These are phyloP conservation scores for Leishmania major DNA, from an alignment of 208 protist genomes.

Conservation along the genomic window DNA sequence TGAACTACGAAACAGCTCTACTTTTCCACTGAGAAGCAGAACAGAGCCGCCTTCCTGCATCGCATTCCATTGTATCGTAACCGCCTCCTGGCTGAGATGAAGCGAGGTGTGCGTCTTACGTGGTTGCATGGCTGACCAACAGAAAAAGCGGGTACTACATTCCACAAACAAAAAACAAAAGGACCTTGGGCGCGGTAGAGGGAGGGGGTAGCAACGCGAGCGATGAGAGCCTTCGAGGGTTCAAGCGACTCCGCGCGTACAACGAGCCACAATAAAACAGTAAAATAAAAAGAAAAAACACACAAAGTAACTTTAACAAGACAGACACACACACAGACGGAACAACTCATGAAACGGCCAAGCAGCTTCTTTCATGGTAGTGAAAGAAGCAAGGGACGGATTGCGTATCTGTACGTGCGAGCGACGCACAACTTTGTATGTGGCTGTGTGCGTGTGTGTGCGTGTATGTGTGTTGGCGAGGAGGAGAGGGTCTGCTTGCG, in stretches of 20 bases:
- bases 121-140: slow-evolving; percentile 6
- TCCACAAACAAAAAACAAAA: not conserved
- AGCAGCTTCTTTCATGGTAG: not conserved
- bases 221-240: not conserved
- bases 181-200: not conserved
- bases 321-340: not conserved
- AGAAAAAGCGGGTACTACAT: too few relatives aligned
- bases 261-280: not conserved
- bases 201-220: not conserved
- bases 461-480: not conserved
- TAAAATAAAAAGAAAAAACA: too few relatives aligned
- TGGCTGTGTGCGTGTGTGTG: not conserved
- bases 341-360: not conserved
- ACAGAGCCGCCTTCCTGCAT: slow-evolving; percentile 32
- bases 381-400: not conserved
- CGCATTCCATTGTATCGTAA: slow-evolving; percentile 23
- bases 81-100: slow-evolving; percentile 17
- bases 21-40: slow-evolving; percentile 55
- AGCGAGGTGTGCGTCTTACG: not conserved
- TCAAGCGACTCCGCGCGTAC: not conserved
- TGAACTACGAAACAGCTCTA: slow-evolving; percentile 51
- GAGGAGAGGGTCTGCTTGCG: not conserved
- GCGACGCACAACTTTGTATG: not conserved
- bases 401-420: not conserved
- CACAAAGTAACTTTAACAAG: not conserved